A percentile compares a stretch with the other conserved stretches of the same genome.
Conservation (phyloP, 768 basidiomycete genomes). For the Suillus variegatus region DNA sequence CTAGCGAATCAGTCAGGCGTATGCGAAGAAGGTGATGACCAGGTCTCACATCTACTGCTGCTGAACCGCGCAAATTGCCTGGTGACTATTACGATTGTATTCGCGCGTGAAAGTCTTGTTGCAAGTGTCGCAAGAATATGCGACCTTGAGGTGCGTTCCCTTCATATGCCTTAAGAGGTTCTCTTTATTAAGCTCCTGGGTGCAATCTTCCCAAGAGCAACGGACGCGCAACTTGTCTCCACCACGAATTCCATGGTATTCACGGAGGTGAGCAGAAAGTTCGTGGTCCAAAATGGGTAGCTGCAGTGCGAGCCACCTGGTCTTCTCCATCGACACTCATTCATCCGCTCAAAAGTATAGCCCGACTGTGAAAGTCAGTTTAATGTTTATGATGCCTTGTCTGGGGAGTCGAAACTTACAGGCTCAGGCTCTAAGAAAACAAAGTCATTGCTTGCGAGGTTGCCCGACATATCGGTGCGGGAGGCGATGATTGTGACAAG, state of each 20-base stretch:
- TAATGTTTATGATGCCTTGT: background rate
- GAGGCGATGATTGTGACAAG: background rate
- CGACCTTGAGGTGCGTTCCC: constrained; percentile 23
- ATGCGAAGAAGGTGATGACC: background rate
- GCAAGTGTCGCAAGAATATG: constrained; percentile 27
- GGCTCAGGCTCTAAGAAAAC: no score
- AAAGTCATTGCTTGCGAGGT: background rate
- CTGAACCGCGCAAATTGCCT: constrained; percentile 7
- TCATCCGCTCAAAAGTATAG: no score
- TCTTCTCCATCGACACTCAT: background rate
- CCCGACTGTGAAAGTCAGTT: background rate
- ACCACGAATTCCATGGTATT: constrained; percentile 19
- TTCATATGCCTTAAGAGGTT: constrained; percentile 26
- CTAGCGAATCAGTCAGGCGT: background rate
- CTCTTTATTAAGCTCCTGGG: constrained; percentile 23
- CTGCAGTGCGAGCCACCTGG: background rate
- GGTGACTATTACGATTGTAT: constrained; percentile 20
- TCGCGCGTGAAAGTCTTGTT: constrained; percentile 19
- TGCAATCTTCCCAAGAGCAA: constrained; percentile 25
- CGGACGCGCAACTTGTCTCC: constrained; percentile 11
- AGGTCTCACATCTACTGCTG: background rate
- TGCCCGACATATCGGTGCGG: background rate
- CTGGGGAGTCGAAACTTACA: background rate
- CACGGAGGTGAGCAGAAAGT: constrained; percentile 26
- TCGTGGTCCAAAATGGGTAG: background rate